Conservation (phyloP, 176 grass and related monocot genomes). For the Saccharum spontaneum region DNA sequence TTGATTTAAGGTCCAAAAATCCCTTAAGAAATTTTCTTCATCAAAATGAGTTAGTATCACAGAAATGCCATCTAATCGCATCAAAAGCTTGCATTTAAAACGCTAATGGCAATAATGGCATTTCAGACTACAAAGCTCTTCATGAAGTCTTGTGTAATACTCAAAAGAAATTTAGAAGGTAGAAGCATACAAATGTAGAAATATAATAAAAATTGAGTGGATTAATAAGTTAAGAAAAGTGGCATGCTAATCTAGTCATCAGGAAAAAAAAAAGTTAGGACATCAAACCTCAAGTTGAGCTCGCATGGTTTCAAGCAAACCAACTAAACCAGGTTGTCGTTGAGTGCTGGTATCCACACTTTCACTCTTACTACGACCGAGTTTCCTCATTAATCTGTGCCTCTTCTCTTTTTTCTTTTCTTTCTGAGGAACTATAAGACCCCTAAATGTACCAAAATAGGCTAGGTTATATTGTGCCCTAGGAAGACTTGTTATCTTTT, state of each 20-base stretch:
- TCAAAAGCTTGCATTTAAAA: slow-evolving; percentile 3
- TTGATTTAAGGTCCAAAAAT: neutral
- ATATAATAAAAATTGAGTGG: neutral
- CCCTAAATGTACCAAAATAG: slow-evolving; percentile 51
- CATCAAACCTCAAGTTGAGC: slow-evolving; percentile 85
- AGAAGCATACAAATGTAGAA: slow-evolving; percentile 1
- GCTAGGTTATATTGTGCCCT: slow-evolving; percentile 29
- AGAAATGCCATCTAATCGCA: neutral
- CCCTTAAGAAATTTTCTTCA: neutral
- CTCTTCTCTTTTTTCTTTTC: slow-evolving; percentile 97
- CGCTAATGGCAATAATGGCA: neutral
- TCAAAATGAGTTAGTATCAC: slow-evolving; percentile 9
- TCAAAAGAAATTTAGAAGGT: slow-evolving; percentile 8
- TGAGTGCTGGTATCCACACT: slow-evolving; percentile 51
- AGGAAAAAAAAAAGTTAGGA: slow-evolving; percentile 31
- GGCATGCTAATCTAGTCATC: slow-evolving; percentile 11
- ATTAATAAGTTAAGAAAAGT: slow-evolving; percentile 13
- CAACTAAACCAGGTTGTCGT: slow-evolving; percentile 81
- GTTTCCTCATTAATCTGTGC: slow-evolving; percentile 85
- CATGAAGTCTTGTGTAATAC: neutral
- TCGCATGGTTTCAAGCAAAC: slow-evolving; percentile 89
- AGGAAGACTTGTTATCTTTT: neutral
- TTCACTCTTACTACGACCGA: slow-evolving; percentile 91
- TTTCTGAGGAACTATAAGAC: slow-evolving; percentile 91
- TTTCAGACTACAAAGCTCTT: neutral